Evolutionary conservation across 2,329 filamentous ascomycete species (phyloP), one percentile per base, ranked within the genome.

Genomic region (Ramularia collo-cygni): DNA sequence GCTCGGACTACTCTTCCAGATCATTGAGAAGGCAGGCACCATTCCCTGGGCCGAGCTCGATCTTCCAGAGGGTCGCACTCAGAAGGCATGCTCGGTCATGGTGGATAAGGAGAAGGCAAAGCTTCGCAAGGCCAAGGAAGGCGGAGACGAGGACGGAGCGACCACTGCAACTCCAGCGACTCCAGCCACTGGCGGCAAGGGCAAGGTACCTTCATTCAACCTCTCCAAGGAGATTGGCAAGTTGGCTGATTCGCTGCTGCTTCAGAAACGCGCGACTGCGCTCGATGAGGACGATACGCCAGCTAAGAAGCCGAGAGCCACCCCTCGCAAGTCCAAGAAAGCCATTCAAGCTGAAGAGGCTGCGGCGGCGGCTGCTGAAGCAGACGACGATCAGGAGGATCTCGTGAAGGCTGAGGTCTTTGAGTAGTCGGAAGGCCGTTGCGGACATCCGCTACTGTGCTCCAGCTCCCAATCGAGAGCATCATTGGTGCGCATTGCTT

Each of bases 81-180:
- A 44, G 14, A 59, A 58, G 44, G 56, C 51, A 4, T 48, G 42
- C 27, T 44, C 49, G 37, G 50, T 54, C 32, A 59, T 57, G 56
- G 28, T 59, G 19, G 53, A 54, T 42, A 58, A 58, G 44, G 55
- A 59, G 50, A 59, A 57, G 46, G 33, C 40, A 24, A 56, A 57
- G 44, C 35, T 53, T 37, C 51, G 50, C 43, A 48, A 51, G 35
- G 45, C 47, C 15, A 38, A 37, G 27, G 44, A 44, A 27, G 51
- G 32, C 6, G 32, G 29, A 13, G 35, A n/a, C 16, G 24, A 29
- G n/a, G 37, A 14, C 27, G 36, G 24, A 12, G 38, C 42, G 30
- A 18, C 30, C n/a, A 43, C 45, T 17, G 37, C 41, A 14, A 35
- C 33, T n/a, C 39, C 39, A 12, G 30, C 24, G 14, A 47, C 44